Conservation (phyloP, 352 stramenopile species). For the Blastocystis sp. region DNA sequence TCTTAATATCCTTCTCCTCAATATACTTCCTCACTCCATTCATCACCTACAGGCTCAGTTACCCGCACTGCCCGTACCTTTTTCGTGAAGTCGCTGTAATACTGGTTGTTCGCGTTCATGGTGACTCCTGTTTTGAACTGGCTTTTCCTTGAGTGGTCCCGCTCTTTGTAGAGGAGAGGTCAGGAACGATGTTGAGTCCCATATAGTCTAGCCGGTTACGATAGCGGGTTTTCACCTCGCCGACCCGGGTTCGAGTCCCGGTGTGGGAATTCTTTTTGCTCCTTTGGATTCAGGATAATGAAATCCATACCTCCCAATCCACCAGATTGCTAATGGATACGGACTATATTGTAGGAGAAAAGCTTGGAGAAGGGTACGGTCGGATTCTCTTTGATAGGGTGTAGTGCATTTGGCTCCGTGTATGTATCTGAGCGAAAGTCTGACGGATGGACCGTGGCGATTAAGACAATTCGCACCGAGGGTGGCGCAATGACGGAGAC, state of each 20-base stretch:
- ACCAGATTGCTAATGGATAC: background rate
- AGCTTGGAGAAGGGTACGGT: background rate
- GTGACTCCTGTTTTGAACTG: background rate
- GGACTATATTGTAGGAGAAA: background rate
- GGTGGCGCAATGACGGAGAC: background rate
- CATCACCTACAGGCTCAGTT: background rate
- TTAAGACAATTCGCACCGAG: slow-evolving; percentile 62
- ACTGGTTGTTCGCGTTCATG: slow-evolving; percentile 16
- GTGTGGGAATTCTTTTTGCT: slow-evolving; percentile 14
- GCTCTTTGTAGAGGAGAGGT: background rate
- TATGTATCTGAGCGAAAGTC: background rate
- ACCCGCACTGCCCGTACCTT: background rate
- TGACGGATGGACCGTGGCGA: slow-evolving; percentile 17
- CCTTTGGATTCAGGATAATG: background rate
- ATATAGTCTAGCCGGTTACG: slow-evolving; percentile 61
- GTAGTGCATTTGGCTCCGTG: background rate
- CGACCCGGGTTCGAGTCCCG: slow-evolving; percentile 60
- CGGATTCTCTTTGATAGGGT: background rate
- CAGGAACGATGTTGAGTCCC: background rate
- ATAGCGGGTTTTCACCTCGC: slow-evolving; percentile 64
- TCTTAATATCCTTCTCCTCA: background rate
- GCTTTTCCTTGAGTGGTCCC: background rate
- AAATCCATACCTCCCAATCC: background rate
- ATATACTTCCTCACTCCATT: background rate
- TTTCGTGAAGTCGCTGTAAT: slow-evolving; percentile 13